Conservation (phyloP, 2,329 filamentous ascomycete species). For the Xylaria sp. region DNA sequence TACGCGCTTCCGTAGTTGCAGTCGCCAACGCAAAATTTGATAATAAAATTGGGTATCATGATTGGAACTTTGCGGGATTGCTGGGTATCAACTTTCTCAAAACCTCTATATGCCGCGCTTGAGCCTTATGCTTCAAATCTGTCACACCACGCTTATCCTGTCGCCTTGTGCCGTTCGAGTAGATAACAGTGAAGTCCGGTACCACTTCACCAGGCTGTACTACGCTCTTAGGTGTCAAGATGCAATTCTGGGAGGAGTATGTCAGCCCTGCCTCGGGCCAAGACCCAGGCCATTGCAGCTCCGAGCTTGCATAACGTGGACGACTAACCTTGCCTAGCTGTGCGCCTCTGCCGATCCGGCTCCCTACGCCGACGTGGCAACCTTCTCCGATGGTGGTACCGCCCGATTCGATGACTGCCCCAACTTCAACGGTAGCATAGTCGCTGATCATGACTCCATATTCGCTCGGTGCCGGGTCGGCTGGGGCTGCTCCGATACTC, state of each 20-base stretch:
- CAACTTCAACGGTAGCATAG: constrained; percentile 71
- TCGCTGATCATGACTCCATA: constrained; percentile 69
- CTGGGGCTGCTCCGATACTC: constrained; percentile 61
- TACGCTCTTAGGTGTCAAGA: constrained; percentile 72
- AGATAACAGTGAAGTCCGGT: constrained; percentile 76
- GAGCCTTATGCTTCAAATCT: constrained; percentile 70
- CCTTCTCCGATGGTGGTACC: constrained; percentile 72
- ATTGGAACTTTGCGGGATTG: constrained; percentile 65
- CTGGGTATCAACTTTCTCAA: constrained; percentile 74
- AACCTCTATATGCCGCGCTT: constrained; percentile 75
- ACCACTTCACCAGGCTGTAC: constrained; percentile 68
- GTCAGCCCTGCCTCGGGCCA: background rate
- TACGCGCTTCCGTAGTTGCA: background rate
- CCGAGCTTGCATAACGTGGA: background rate
- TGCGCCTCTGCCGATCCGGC: constrained; percentile 68
- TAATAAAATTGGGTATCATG: constrained; percentile 43
- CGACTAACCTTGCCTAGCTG: constrained; percentile 68
- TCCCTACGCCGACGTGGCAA: constrained; percentile 68
- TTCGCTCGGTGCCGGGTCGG: constrained; percentile 47
- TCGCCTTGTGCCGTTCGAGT: constrained; percentile 70
- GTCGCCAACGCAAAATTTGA: background rate
- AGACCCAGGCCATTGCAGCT: background rate
- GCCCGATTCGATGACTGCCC: constrained; percentile 69
- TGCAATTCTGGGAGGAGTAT: constrained; percentile 67
- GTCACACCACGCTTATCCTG: constrained; percentile 70